Base-by-base conservation (phyloP, 2,329 filamentous ascomycete genomes). In the Thelonectria rubi region DNA sequence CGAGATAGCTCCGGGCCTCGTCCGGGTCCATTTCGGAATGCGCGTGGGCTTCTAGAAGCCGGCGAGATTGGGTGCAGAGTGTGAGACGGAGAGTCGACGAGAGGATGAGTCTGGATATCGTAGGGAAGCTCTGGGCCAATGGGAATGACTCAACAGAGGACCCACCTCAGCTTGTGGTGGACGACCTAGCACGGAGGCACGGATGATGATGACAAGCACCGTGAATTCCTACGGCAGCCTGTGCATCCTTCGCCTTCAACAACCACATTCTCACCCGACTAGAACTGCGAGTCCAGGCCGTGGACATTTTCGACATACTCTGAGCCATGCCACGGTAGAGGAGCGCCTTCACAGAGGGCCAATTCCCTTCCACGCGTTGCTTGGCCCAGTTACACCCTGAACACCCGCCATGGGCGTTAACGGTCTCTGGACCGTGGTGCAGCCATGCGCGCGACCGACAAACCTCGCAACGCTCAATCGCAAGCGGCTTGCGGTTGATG, bases 401-500 rank as follows among this genome's bases (percentile, higher is more conserved):
- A 51, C 61, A 34, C 30, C 55, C 51, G 71, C 62, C 74, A 99
- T 99, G 95, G 95, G 95, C 89, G 95, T 99, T 67, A 97, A 94
- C 74, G 94, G 94, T 67, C 92, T 99, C 67, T 99, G 95, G 95
- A 94, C 92, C 65, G 93, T 99, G 54, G 84, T 98, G 67, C 92
- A 97, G 79, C 95, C 95, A 47, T 97, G 93, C 75, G 95, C 95
- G 49, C 91, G 95, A 39, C 96, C 95, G 18, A 97, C 96, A 65
- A 97, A 97, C 77, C 90, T 99, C 71, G 94, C 96, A 71, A 97
- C 94, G 14, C 88, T 99, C 63, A 98, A 98, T 77, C 92, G 91
- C 70, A 97, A 97, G 80, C 93, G 95, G 15, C 90, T 99, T 51
- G 96, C 95, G 48, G 93, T 99, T 68, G 95, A 99, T 79, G 95